Conservation (phyloP, 441 rosid species). For the Biscutella laevigata region DNA sequence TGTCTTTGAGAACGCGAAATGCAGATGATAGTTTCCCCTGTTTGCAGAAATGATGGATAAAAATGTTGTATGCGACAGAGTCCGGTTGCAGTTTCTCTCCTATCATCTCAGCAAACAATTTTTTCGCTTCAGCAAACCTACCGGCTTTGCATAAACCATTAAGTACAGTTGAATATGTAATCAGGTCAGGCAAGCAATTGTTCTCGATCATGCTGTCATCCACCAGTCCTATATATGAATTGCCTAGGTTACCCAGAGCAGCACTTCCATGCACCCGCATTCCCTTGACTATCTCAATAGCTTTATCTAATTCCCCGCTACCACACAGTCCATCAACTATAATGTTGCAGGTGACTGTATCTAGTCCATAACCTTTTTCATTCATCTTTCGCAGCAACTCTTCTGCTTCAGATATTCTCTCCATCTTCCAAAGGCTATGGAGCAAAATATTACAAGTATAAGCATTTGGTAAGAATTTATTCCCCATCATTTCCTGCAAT, state of each 20-base stretch:
- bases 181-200: slow-evolving; percentile 67
- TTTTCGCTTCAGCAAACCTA: slow-evolving; percentile 76
- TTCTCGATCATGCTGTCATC: slow-evolving; percentile 47
- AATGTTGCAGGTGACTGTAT: slow-evolving; percentile 83
- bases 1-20: slow-evolving; percentile 87
- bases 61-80: slow-evolving; percentile 57
- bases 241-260: slow-evolving; percentile 79
- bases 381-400: slow-evolving; percentile 75
- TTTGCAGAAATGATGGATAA: slow-evolving; percentile 69
- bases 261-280: slow-evolving; percentile 87
- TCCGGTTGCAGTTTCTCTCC: slow-evolving; percentile 70
- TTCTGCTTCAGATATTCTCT: slow-evolving; percentile 76
- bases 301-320: slow-evolving; percentile 71
- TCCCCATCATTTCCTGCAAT: slow-evolving; percentile 66
- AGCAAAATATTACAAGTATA: slow-evolving; percentile 79
- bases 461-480: slow-evolving; percentile 58
- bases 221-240: slow-evolving; percentile 59
- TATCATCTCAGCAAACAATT: slow-evolving; percentile 67
- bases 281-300: slow-evolving; percentile 62
- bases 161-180: slow-evolving; percentile 71
- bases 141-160: slow-evolving; percentile 70
- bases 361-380: slow-evolving; percentile 63
- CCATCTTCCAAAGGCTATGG: slow-evolving; percentile 72
- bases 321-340: slow-evolving; percentile 77
- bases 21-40: slow-evolving; percentile 87